A percentile compares a stretch with the other conserved stretches of the same genome.
These are phyloP conservation scores for Plicaturopsis crispa DNA, from an alignment of 768 basidiomycete species.

Conservation along the genomic window DNA sequence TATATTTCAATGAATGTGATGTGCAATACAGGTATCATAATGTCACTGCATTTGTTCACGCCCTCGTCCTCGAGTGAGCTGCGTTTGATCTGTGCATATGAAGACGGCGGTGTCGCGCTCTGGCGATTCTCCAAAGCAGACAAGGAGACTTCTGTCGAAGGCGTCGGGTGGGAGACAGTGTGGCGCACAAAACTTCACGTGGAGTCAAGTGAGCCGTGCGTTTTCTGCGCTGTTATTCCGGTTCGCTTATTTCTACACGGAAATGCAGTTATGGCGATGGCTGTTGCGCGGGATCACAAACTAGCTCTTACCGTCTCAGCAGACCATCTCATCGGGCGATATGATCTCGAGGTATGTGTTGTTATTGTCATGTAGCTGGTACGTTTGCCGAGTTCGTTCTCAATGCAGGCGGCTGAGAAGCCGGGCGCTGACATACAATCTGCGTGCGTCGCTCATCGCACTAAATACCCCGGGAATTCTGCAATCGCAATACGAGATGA, in stretches of 20 bases:
- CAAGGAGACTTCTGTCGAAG: constrained; percentile 51
- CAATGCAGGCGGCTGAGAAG: constrained; percentile 8
- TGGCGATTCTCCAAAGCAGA: constrained; percentile 37
- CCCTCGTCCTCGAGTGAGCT: constrained; percentile 36
- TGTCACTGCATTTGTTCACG: constrained; percentile 71
- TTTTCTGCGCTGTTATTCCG: background rate
- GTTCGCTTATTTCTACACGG: background rate
- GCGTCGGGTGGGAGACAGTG: constrained; percentile 62
- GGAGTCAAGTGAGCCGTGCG: constrained; percentile 52
- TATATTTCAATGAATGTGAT: background rate
- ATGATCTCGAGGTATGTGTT: constrained; percentile 43
- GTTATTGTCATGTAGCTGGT: background rate
- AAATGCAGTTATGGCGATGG: constrained; percentile 76
- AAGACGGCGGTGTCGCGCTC: constrained; percentile 80
- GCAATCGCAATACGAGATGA: constrained; percentile 69
- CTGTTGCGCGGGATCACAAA: constrained; percentile 47
- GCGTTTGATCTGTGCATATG: constrained; percentile 69
- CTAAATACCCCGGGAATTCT: constrained; percentile 75
- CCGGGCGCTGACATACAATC: too few relatives aligned
- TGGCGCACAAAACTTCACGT: constrained; percentile 65
- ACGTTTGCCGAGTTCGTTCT: background rate
- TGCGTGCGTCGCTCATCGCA: constrained; percentile 30
- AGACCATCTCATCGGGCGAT: constrained; percentile 69
- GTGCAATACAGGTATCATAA: constrained; percentile 65
- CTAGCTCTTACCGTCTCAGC: constrained; percentile 80